A percentile compares a stretch with the other conserved stretches of the same genome.
These are phyloP conservation scores for Albugo candida DNA, from an alignment of 352 stramenopile species.

Conservation along the genomic window DNA sequence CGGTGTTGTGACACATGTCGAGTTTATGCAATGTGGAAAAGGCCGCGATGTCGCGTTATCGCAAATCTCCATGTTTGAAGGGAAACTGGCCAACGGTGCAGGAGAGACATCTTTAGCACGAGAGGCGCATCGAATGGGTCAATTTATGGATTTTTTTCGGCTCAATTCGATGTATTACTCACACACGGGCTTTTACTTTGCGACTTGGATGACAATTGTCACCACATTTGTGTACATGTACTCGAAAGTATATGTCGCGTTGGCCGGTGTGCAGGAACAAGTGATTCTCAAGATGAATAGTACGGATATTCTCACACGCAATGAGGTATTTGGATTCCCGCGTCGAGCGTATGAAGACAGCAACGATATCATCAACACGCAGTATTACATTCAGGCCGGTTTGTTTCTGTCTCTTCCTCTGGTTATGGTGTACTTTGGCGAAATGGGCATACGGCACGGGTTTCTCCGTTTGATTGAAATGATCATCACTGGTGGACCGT, in stretches of 20 bases:
- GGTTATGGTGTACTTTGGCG: conserved; percentile 61
- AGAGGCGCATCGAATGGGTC: conserved; percentile 60
- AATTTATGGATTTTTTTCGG: conserved; percentile 68
- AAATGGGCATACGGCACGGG: conserved; percentile 36
- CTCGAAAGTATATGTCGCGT: conserved; percentile 52
- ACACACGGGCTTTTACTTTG: conserved; percentile 66
- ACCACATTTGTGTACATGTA: conserved; percentile 76
- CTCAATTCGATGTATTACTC: conserved; percentile 78
- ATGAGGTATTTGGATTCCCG: conserved; percentile 34
- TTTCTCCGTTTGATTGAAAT: conserved; percentile 52
- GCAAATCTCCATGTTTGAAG: conserved; percentile 68
- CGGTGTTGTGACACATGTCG: conserved; percentile 44
- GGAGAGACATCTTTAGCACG: conserved; percentile 44
- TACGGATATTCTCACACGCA: conserved; percentile 31
- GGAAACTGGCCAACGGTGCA: conserved; percentile 56
- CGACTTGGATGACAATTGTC: conserved; percentile 67
- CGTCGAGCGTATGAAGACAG: conserved; percentile 35
- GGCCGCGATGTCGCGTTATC: conserved; percentile 59
- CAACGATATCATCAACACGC: conserved; percentile 47
- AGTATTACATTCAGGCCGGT: conserved; percentile 69
- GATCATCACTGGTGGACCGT: conserved; percentile 44
- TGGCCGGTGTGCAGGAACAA: conserved; percentile 39
- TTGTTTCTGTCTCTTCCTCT: conserved; percentile 50
- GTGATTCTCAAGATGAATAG: conserved; percentile 51
- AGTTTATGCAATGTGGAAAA: conserved; percentile 71